phyloP scores from a whole-genome alignment of 2,329 filamentous ascomycete genomes.

The Phyllosticta citribraziliensis region DNA sequence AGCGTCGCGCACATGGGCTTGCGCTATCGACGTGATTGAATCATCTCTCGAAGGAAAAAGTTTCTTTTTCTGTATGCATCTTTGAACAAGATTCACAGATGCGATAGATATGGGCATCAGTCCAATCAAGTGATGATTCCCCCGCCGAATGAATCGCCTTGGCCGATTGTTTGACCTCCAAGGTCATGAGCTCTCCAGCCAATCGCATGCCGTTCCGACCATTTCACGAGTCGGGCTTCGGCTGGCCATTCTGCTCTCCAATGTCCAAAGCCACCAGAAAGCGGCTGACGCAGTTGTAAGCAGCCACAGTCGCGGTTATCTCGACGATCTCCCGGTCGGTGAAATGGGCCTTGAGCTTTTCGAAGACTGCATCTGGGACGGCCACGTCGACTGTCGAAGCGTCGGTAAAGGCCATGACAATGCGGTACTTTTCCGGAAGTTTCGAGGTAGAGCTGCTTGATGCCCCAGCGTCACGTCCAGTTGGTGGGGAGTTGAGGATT shows the following conservation, averaged over 20 bases:
- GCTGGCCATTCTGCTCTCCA: slow-evolving; percentile 31
- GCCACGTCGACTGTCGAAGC: slow-evolving; percentile 70
- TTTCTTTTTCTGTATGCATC: background rate
- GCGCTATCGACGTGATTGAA: background rate
- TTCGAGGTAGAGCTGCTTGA: slow-evolving; percentile 9
- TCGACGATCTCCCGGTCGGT: slow-evolving; percentile 67
- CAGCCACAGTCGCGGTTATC: slow-evolving; percentile 66
- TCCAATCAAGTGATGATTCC: background rate
- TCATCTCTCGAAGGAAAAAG: background rate
- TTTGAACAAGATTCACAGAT: background rate
- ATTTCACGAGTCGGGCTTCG: background rate
- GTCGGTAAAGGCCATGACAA: slow-evolving; percentile 64
- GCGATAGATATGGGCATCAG: background rate
- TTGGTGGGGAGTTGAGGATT: slow-evolving; percentile 17
- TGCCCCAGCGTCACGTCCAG: background rate
- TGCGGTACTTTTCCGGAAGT: slow-evolving; percentile 53
- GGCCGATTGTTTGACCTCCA: background rate
- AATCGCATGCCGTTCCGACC: background rate
- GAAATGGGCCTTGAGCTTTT: slow-evolving; percentile 50
- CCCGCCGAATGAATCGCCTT: background rate
- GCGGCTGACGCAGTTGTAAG: slow-evolving; percentile 77
- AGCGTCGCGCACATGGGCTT: background rate
- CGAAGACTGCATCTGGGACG: slow-evolving; percentile 62
- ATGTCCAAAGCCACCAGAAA: slow-evolving; percentile 74
- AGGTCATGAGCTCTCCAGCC: background rate